Percentiles rank a stretch among this genome's conserved stretches.
Conservation (phyloP, 495 filamentous ascomycete species). For the Sphaerosporella brunnea region DNA sequence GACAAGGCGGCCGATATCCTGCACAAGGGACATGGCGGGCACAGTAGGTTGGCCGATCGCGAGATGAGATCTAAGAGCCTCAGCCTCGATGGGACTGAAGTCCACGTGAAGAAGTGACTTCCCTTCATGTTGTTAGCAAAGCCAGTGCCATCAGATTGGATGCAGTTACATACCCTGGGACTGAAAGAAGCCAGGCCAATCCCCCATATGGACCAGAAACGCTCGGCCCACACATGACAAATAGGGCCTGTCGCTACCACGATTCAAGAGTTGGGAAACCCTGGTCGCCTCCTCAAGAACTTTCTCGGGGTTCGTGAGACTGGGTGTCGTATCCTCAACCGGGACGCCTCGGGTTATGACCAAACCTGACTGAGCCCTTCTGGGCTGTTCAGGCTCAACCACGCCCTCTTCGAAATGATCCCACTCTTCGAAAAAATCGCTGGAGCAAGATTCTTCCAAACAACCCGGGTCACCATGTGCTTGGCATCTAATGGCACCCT, state of each 20-base stretch:
- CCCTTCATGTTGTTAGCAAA: too few relatives aligned
- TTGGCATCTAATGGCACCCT: too few relatives aligned
- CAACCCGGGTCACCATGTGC: constrained; percentile 11
- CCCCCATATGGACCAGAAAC: background rate
- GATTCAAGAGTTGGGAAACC: too few relatives aligned
- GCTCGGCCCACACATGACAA: too few relatives aligned
- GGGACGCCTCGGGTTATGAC: too few relatives aligned
- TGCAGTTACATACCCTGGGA: too few relatives aligned
- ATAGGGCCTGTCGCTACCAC: too few relatives aligned
- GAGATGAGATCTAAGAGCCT: background rate
- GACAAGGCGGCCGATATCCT: background rate
- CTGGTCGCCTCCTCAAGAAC: too few relatives aligned
- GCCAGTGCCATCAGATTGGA: too few relatives aligned
- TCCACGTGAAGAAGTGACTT: constrained; percentile 13
- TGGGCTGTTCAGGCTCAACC: background rate
- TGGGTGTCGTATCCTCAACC: too few relatives aligned
- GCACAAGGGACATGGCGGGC: background rate
- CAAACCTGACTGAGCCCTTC: background rate
- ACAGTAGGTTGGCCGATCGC: background rate
- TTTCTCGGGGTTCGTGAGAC: too few relatives aligned
- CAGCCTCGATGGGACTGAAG: constrained; percentile 13
- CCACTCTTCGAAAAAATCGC: constrained; percentile 16
- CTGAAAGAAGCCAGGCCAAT: background rate
- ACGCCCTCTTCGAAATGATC: constrained; percentile 8
- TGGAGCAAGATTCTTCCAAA: constrained; percentile 7